Evolutionary conservation across 306 rosid genomes (phyloP).

Genomic region (Quercus glauca): DNA sequence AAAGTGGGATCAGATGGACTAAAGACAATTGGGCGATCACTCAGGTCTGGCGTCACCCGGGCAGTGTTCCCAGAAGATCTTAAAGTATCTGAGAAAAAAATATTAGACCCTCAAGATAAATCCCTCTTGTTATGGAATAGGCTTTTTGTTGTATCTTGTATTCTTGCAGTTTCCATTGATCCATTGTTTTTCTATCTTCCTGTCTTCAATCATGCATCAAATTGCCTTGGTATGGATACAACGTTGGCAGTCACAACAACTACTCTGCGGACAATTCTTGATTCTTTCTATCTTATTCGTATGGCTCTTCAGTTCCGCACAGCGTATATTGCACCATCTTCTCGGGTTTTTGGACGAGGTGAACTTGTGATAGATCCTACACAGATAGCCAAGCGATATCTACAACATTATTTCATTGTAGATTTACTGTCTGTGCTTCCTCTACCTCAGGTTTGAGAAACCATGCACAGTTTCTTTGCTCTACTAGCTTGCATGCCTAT

Average conservation of each 20-base stretch:
- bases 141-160: conserved; percentile 72
- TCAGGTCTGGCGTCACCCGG: conserved; percentile 55
- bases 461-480: conserved; percentile 9
- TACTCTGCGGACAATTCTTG: conserved; percentile 48
- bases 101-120: conserved; percentile 82
- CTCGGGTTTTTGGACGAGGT: conserved; percentile 92
- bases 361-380: conserved; percentile 89
- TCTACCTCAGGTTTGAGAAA: conserved; percentile 73
- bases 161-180: conserved; percentile 72
- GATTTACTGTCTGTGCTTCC: conserved; percentile 78
- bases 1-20: conserved; percentile 75
- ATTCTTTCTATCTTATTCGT: conserved; percentile 63
- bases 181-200: conserved; percentile 91
- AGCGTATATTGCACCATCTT: conserved; percentile 86
- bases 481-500: neutral
- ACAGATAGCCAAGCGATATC: conserved; percentile 72
- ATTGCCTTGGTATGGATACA: conserved; percentile 73
- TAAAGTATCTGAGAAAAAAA: conserved; percentile 61
- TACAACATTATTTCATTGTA: conserved; percentile 59
- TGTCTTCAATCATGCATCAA: conserved; percentile 52
- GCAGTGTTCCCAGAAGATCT: conserved; percentile 78
- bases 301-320: conserved; percentile 76
- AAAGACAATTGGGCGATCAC: conserved; percentile 65
- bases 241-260: conserved; percentile 45
- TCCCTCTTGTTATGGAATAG: conserved; percentile 75